Conservation (phyloP, 139 green algal species). For the Coelastrella sp. region DNA sequence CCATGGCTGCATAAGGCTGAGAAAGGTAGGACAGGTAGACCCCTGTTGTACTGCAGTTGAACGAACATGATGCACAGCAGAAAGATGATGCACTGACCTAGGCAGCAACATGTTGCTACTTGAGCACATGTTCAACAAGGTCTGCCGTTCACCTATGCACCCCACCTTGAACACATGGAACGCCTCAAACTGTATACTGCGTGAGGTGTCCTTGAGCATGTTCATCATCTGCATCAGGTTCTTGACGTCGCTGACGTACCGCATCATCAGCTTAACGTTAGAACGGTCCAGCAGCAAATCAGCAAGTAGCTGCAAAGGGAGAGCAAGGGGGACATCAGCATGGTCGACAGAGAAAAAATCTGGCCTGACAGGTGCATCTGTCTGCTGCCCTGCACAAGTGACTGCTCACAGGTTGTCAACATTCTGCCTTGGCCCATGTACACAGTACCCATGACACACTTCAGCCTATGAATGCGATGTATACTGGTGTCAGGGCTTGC, state of each 20-base stretch:
- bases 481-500: not conserved
- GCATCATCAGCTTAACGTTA: slow-evolving; percentile 92
- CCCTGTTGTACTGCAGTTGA: not conserved
- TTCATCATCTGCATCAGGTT: slow-evolving; percentile 97
- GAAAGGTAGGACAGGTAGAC: too few relatives aligned
- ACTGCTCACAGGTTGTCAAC: too few relatives aligned
- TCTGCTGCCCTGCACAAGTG: too few relatives aligned
- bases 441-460: too few relatives aligned
- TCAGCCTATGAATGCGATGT: too few relatives aligned
- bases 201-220: slow-evolving; percentile 88
- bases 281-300: slow-evolving; percentile 91
- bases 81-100: too few relatives aligned
- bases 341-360: too few relatives aligned
- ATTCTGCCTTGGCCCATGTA: too few relatives aligned
- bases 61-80: not conserved
- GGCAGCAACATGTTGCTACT: too few relatives aligned
- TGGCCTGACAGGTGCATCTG: too few relatives aligned
- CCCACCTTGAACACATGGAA: slow-evolving; percentile 98
- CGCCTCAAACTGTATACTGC: slow-evolving; percentile 96
- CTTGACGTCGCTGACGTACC: slow-evolving; percentile 86
- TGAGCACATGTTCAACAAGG: too few relatives aligned
- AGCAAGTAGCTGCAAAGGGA: slow-evolving; percentile 79
- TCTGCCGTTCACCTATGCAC: not conserved
- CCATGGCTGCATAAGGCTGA: too few relatives aligned
- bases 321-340: not conserved